Conservation (phyloP, 768 basidiomycete genomes). For the Leccinum sublutescens region DNA sequence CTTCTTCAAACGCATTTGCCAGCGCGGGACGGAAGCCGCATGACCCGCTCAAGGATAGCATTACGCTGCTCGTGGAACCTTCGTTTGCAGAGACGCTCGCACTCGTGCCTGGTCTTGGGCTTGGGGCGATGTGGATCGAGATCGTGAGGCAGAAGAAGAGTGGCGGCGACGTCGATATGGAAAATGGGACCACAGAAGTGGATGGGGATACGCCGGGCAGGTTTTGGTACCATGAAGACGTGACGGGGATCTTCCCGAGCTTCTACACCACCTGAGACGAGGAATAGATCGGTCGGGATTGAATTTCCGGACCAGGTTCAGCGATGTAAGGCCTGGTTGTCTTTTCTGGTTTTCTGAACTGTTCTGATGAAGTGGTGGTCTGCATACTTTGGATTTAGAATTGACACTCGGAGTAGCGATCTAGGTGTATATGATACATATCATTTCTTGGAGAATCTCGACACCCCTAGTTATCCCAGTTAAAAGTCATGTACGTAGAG, state of each 20-base stretch:
- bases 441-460: not conserved
- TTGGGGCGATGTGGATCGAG: constrained; percentile 70
- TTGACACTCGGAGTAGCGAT: not conserved
- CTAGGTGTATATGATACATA: not conserved
- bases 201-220: constrained; percentile 5
- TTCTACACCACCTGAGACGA: constrained; percentile 37
- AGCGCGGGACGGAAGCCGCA: constrained; percentile 34
- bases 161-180: not conserved
- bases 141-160: constrained; percentile 41
- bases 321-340: not conserved
- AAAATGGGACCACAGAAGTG: constrained; percentile 6
- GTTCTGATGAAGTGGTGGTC: not conserved
- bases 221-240: constrained; percentile 63
- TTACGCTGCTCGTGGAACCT: constrained; percentile 56
- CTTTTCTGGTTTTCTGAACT: not conserved
- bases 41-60: constrained; percentile 54
- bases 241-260: constrained; percentile 53
- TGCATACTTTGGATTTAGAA: not conserved
- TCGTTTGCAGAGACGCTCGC: constrained; percentile 40
- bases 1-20: constrained; percentile 6
- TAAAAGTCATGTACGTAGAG: not conserved
- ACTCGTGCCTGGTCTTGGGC: constrained; percentile 49
- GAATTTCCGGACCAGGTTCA: not conserved
- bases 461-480: not conserved
- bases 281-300: not conserved